A percentile compares a stretch with the other conserved stretches of the same genome.
Evolutionary conservation across 2,329 filamentous ascomycete species (phyloP).

Genomic region (Pleurostoma richardsiae): DNA sequence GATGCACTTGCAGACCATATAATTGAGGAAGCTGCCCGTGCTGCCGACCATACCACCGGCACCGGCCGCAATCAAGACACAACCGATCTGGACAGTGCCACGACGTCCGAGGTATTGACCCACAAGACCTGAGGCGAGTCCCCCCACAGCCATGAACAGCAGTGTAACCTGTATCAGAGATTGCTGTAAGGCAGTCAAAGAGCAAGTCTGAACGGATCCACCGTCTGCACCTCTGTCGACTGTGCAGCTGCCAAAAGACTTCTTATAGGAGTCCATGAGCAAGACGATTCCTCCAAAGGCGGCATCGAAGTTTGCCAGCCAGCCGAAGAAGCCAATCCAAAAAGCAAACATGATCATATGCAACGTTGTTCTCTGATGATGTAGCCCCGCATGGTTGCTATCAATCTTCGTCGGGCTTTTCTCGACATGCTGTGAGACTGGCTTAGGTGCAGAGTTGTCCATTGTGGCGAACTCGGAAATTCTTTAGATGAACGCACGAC

Average conservation of each 20-base stretch:
- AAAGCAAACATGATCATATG: neutral
- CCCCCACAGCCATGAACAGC: constrained; percentile 19
- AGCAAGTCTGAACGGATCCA: constrained; percentile 9
- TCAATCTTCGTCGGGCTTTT: neutral
- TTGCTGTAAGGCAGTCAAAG: constrained; percentile 17
- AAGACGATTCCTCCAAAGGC: constrained; percentile 16
- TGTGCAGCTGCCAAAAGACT: constrained; percentile 15
- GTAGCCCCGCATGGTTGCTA: neutral
- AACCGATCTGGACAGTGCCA: constrained; percentile 16
- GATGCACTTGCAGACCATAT: constrained; percentile 19
- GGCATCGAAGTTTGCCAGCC: constrained; percentile 15
- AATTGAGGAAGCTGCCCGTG: constrained; percentile 13
- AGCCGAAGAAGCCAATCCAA: constrained; percentile 1
- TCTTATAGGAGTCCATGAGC: constrained; percentile 17
- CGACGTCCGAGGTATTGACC: constrained; percentile 14
- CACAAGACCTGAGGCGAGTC: constrained; percentile 12
- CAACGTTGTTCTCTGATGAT: neutral
- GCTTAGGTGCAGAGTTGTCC: neutral
- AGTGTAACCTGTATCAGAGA: constrained; percentile 19
- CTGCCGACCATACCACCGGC: constrained; percentile 19
- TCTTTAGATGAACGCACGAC: neutral
- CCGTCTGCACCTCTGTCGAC: constrained; percentile 7
- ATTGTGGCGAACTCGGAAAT: neutral
- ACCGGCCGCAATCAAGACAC: constrained; percentile 15
- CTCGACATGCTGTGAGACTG: neutral